Base-by-base conservation (phyloP, 2,329 filamentous ascomycete species). In the Corynespora cassiicola region DNA sequence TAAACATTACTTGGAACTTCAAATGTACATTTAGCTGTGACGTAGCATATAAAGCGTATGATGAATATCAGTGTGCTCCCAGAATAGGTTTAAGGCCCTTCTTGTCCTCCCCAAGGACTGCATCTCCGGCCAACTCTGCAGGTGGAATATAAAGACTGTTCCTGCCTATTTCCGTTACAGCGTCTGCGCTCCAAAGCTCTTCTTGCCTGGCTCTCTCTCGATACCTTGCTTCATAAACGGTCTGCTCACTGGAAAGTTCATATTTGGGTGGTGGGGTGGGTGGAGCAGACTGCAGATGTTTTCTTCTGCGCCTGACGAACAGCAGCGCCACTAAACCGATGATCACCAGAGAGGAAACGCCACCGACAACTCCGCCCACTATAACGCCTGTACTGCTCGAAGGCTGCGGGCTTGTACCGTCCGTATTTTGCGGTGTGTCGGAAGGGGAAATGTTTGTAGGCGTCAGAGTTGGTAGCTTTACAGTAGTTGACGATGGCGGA, bases 121-220 rank as follows among this genome's bases (percentile, higher is more conserved):
- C 20, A 25, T 32, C 19, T n/a, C 16, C 42, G 19, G 40, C 18
- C 11, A 51, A 18, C 30, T 51, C 47, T 11, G 32, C 47, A 2
- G 47, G 41, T 17, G 45, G 45, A 9, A 36, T 12, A 19, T 42
- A 45, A n/a, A n/a, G n/a, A 10, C 54, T 60, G 16, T 58, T 58
- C 8, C 56, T 38, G 21, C 56, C 56, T 5, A 60, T 58, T 29
- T 60, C 56, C 3, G 49, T 22, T 6, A 47, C 52, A 2, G 47
- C 40, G 16, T 52, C 42, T 19, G 45, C 44, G 3, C 23, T 52
- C 36, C 47, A 53, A n/a, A 58, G 21, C 31, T 55, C 52, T 9
- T 35, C 44, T 10, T 38, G 35, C 2, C 21, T 20, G 2, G 27
- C 29, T 25, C 46, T 55, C 18, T 49, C 41, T 10, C 45, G 31